Conservation (phyloP, 78 protist genomes). For the Polysphondylium violaceum region DNA sequence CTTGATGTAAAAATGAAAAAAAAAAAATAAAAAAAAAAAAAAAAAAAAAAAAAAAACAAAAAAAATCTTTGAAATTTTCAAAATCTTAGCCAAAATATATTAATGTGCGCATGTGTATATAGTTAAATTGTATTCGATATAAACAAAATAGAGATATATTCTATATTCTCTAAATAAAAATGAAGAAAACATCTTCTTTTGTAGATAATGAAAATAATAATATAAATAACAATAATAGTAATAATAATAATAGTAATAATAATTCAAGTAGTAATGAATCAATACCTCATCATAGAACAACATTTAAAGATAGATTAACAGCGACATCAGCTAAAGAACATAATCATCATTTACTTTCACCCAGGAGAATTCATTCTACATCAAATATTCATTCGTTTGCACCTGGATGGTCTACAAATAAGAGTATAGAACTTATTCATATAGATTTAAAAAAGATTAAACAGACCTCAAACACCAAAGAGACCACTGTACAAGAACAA, state of each 20-base stretch:
- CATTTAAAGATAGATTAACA: not conserved
- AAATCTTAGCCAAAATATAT: not conserved
- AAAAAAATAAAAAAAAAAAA: slow-evolving; percentile 2
- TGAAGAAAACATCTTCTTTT: not conserved
- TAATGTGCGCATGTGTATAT: not conserved
- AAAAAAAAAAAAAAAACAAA: not conserved
- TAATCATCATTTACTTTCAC: slow-evolving; percentile 20
- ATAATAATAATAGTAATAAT: slow-evolving; percentile 20
- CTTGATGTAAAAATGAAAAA: not conserved
- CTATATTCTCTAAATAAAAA: not conserved
- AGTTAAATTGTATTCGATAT: too few species aligned
- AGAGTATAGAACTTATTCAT: slow-evolving; percentile 30
- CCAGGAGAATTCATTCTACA: slow-evolving; percentile 37
- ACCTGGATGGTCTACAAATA: slow-evolving; percentile 10
- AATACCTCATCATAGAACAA: not conserved
- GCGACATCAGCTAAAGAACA: not conserved
- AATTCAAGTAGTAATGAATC: not conserved
- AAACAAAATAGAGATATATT: too few species aligned
- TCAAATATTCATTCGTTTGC: slow-evolving; percentile 9
- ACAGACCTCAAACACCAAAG: not conserved
- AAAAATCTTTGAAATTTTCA: not conserved
- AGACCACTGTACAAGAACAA: slow-evolving; percentile 15
- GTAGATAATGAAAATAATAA: not conserved
- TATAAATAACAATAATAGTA: not conserved
- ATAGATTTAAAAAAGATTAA: slow-evolving; percentile 33